Conservation (phyloP, 495 filamentous ascomycete species). For the Penicillium silybi region DNA sequence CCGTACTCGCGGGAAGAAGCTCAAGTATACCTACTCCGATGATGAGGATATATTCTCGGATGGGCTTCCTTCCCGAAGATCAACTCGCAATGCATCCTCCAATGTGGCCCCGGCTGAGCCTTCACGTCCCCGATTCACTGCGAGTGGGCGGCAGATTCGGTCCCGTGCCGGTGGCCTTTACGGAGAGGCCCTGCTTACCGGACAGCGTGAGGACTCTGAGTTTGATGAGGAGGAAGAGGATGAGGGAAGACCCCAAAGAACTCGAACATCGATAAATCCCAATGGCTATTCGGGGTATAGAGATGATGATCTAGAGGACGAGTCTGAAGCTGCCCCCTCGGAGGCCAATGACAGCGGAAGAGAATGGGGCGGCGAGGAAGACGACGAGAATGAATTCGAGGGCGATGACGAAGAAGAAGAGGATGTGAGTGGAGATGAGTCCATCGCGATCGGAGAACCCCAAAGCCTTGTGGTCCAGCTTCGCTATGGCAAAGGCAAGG, state of each 20-base stretch:
- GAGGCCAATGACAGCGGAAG: slow-evolving; percentile 56
- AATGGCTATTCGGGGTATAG: slow-evolving; percentile 52
- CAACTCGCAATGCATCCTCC: slow-evolving; percentile 64
- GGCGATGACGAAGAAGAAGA: slow-evolving; percentile 65
- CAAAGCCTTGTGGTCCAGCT: slow-evolving; percentile 66
- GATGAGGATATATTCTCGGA: slow-evolving; percentile 81
- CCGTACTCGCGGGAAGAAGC: slow-evolving; percentile 88
- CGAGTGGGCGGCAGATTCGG: slow-evolving; percentile 83
- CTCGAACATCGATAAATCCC: slow-evolving; percentile 24
- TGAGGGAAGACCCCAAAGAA: slow-evolving; percentile 28
- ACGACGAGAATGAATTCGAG: slow-evolving; percentile 63
- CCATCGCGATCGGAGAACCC: slow-evolving; percentile 50
- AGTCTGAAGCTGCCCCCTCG: slow-evolving; percentile 53
- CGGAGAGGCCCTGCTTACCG: slow-evolving; percentile 64
- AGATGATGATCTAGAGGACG: slow-evolving; percentile 61
- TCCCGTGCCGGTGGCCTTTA: slow-evolving; percentile 72
- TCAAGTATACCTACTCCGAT: slow-evolving; percentile 93
- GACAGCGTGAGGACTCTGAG: slow-evolving; percentile 37
- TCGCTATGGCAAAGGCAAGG: slow-evolving; percentile 41
- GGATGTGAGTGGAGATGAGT: slow-evolving; percentile 53
- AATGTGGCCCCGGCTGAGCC: slow-evolving; percentile 66
- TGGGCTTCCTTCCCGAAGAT: slow-evolving; percentile 61
- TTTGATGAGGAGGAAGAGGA: slow-evolving; percentile 31
- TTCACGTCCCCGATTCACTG: slow-evolving; percentile 75
- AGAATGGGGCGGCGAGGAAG: slow-evolving; percentile 67